Conservation (phyloP, 176 grass and related monocot species). For the Avena atlantica region DNA sequence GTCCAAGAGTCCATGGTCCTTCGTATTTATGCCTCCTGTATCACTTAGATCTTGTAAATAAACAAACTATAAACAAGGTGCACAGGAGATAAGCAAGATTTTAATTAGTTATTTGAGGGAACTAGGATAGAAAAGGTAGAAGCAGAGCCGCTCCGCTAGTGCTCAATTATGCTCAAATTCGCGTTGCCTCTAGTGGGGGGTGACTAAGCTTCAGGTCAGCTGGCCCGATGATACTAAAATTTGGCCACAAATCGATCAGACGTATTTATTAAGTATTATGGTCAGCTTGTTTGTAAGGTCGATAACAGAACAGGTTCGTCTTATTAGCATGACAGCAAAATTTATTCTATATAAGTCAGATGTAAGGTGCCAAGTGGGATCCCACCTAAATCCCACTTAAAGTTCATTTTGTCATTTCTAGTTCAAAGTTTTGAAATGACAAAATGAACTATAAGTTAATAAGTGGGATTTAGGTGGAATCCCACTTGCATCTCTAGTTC, state of each 20-base stretch:
- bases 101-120: neutral
- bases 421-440: too few relatives aligned
- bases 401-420: too few relatives aligned
- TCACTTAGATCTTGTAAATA: neutral
- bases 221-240: neutral
- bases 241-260: neutral
- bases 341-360: neutral
- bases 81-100: neutral
- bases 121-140: neutral
- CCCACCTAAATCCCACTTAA: too few relatives aligned
- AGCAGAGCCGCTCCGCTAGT: neutral
- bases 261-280: neutral
- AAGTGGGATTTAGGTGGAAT: too few relatives aligned
- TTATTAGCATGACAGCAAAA: neutral
- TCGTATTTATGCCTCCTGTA: neutral
- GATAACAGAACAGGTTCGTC: neutral
- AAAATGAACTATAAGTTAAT: too few relatives aligned
- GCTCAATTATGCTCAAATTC: neutral
- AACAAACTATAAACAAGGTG: neutral
- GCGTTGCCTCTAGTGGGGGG: neutral
- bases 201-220: neutral
- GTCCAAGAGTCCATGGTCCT: conserved; percentile 15
- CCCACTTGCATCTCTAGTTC: too few relatives aligned
- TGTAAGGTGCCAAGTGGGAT: too few relatives aligned
- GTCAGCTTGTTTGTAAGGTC: neutral